A percentile compares a stretch with the other conserved stretches of the same genome.
Conservation (phyloP, 2,329 filamentous ascomycete species). For the Nothophaeocryptopus gaeumannii region DNA sequence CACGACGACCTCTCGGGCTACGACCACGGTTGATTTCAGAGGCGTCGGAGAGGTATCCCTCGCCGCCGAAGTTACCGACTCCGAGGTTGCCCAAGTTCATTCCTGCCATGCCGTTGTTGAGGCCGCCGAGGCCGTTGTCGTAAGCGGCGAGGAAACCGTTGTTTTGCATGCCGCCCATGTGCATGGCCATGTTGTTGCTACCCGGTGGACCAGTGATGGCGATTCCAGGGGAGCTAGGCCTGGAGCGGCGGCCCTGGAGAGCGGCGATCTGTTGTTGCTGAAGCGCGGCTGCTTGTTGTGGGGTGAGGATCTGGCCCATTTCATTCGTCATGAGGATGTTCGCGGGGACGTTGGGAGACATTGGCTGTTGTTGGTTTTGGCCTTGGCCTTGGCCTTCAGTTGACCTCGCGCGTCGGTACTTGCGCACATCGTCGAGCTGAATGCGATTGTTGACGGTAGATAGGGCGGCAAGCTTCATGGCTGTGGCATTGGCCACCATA, state of each 20-base stretch:
- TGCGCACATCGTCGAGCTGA: slow-evolving; percentile 91
- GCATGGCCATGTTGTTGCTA: slow-evolving; percentile 39
- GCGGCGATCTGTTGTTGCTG: slow-evolving; percentile 78
- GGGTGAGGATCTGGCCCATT: slow-evolving; percentile 78
- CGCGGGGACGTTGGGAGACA: slow-evolving; percentile 61
- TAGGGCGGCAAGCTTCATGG: slow-evolving; percentile 95
- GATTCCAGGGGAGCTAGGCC: slow-evolving; percentile 84
- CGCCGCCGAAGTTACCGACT: slow-evolving; percentile 70
- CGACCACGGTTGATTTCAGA: slow-evolving; percentile 87
- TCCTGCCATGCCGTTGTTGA: slow-evolving; percentile 68
- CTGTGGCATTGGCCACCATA: slow-evolving; percentile 97
- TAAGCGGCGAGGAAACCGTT: slow-evolving; percentile 93
- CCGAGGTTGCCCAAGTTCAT: slow-evolving; percentile 56
- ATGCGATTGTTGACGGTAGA: slow-evolving; percentile 99
- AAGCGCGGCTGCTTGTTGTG: slow-evolving; percentile 50
- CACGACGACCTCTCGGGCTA: slow-evolving; percentile 85
- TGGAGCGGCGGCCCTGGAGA: slow-evolving; percentile 75
- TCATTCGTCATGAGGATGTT: slow-evolving; percentile 90
- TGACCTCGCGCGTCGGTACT: slow-evolving; percentile 87
- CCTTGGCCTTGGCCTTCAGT: slow-evolving; percentile 41
- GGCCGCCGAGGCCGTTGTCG: slow-evolving; percentile 54
- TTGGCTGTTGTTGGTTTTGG: slow-evolving; percentile 50
- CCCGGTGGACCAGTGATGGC: slow-evolving; percentile 67
- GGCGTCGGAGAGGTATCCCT: slow-evolving; percentile 90
- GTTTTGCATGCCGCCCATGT: slow-evolving; percentile 70